A percentile compares a stretch with the other conserved stretches of the same genome.
These are phyloP conservation scores for Debaryomyces udenii DNA, from an alignment of 1,139 yeast species.

Conservation along the genomic window DNA sequence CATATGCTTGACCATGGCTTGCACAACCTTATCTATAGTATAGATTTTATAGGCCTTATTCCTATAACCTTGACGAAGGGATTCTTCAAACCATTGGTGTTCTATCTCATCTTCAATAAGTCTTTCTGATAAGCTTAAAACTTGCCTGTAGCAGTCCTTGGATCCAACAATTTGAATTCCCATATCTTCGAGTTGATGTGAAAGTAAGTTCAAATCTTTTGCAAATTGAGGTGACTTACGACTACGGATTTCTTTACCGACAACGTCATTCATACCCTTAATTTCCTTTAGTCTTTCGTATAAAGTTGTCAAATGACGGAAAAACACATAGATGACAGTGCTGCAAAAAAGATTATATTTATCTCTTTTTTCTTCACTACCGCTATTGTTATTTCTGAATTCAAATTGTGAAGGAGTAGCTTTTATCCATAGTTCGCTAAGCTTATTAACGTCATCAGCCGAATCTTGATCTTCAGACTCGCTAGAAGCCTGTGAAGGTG, in stretches of 20 bases:
- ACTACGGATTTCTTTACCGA: slow-evolving; percentile 68
- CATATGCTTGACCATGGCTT: slow-evolving; percentile 86
- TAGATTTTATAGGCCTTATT: slow-evolving; percentile 91
- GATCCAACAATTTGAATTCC: slow-evolving; percentile 73
- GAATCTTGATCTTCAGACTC: slow-evolving; percentile 41
- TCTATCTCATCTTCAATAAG: slow-evolving; percentile 90
- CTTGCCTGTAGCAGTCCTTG: slow-evolving; percentile 75
- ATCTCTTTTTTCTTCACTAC: slow-evolving; percentile 36
- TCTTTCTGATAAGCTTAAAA: slow-evolving; percentile 69
- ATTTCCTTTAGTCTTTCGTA: slow-evolving; percentile 81
- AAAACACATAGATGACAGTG: slow-evolving; percentile 87
- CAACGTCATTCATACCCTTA: slow-evolving; percentile 65
- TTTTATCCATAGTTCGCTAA: slow-evolving; percentile 70
- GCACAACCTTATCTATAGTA: slow-evolving; percentile 91
- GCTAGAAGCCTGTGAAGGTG: slow-evolving; percentile 31
- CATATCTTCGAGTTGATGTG: slow-evolving; percentile 79
- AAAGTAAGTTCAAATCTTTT: slow-evolving; percentile 78
- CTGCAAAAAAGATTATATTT: slow-evolving; percentile 84
- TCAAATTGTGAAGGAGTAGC: slow-evolving; percentile 40
- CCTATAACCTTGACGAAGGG: slow-evolving; percentile 91
- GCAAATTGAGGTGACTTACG: slow-evolving; percentile 82
- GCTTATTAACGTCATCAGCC: slow-evolving; percentile 54
- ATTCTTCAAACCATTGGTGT: slow-evolving; percentile 94
- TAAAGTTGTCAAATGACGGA: slow-evolving; percentile 81
- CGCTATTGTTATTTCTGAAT: slow-evolving; percentile 19